phyloP scores from a whole-genome alignment of 2,329 filamentous ascomycete genomes.

The Bipolaris oryzae region DNA sequence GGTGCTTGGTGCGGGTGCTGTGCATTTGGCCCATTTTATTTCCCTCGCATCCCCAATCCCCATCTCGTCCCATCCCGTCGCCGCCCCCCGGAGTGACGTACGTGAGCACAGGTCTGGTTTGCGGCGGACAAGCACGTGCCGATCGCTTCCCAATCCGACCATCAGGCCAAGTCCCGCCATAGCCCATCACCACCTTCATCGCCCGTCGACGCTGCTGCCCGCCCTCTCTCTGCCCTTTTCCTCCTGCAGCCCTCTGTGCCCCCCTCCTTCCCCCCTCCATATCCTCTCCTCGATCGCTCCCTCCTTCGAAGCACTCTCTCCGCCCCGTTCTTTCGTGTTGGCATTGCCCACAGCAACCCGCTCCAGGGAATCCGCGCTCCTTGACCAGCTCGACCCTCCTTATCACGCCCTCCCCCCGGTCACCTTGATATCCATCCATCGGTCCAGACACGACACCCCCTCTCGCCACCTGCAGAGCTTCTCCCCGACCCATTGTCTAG shows the following conservation, averaged over 20 bases:
- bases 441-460: conserved; percentile 28
- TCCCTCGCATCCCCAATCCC: too few relatives aligned
- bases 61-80: too few relatives aligned
- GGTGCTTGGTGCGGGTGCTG: conserved; percentile 12
- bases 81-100: conserved; percentile 30
- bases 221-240: conserved; percentile 16
- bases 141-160: conserved; percentile 32
- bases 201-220: conserved; percentile 23
- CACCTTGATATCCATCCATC: conserved; percentile 13
- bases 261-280: conserved; percentile 23
- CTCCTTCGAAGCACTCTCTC: conserved; percentile 48
- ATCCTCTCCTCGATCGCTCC: conserved; percentile 42
- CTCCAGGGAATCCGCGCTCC: conserved; percentile 48
- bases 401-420: conserved; percentile 33
- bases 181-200: conserved; percentile 22
- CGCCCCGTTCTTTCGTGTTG: conserved; percentile 40
- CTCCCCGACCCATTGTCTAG: conserved; percentile 33
- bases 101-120: conserved; percentile 33
- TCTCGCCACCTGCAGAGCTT: conserved; percentile 35
- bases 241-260: conserved; percentile 19
- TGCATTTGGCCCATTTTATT: conserved; percentile 16
- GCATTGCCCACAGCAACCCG: conserved; percentile 35
- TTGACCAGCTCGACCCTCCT: conserved; percentile 45
- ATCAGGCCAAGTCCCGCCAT: conserved; percentile 30
- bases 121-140: conserved; percentile 27